Percentiles rank a stretch among this genome's conserved stretches.
Conservation (phyloP, 2,329 filamentous ascomycete species). For the Exophiala dermatitidis region DNA sequence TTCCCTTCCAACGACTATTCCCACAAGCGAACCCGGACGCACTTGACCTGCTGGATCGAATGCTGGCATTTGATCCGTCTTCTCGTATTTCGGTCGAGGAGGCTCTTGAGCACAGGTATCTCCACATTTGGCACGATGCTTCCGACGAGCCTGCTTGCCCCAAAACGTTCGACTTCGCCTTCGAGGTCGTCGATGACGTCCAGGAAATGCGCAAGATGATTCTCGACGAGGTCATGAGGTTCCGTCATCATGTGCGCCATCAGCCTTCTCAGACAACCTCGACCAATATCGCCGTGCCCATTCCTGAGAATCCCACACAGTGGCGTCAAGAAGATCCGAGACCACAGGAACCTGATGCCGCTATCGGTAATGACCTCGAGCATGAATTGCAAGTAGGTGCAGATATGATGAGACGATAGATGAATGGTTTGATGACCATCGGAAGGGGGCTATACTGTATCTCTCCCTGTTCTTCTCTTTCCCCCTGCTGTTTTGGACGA, state of each 20-base stretch:
- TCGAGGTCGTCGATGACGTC: slow-evolving; percentile 95
- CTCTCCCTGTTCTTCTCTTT: no score
- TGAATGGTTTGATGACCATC: not conserved
- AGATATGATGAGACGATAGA: slow-evolving; percentile 40
- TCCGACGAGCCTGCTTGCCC: slow-evolving; percentile 92
- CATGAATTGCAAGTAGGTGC: slow-evolving; percentile 50
- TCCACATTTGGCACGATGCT: slow-evolving; percentile 97
- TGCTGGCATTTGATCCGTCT: slow-evolving; percentile 95
- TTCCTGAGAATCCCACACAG: slow-evolving; percentile 54
- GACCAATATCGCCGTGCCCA: slow-evolving; percentile 47
- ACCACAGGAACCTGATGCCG: slow-evolving; percentile 48
- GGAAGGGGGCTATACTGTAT: no score
- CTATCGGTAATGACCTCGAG: slow-evolving; percentile 42
- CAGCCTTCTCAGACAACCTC: slow-evolving; percentile 33
- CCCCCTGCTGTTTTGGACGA: no score
- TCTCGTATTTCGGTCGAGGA: slow-evolving; percentile 90
- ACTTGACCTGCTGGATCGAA: slow-evolving; percentile 87
- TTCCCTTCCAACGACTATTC: slow-evolving; percentile 81
- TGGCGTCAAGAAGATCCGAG: slow-evolving; percentile 53
- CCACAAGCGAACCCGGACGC: slow-evolving; percentile 92
- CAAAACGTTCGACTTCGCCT: slow-evolving; percentile 94
- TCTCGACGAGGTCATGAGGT: slow-evolving; percentile 81
- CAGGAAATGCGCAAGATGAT: slow-evolving; percentile 96
- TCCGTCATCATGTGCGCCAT: slow-evolving; percentile 59
- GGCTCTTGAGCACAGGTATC: slow-evolving; percentile 90